Evolutionary conservation across 75 land plant genomes (phyloP).

Genomic region (Picea glauca): DNA sequence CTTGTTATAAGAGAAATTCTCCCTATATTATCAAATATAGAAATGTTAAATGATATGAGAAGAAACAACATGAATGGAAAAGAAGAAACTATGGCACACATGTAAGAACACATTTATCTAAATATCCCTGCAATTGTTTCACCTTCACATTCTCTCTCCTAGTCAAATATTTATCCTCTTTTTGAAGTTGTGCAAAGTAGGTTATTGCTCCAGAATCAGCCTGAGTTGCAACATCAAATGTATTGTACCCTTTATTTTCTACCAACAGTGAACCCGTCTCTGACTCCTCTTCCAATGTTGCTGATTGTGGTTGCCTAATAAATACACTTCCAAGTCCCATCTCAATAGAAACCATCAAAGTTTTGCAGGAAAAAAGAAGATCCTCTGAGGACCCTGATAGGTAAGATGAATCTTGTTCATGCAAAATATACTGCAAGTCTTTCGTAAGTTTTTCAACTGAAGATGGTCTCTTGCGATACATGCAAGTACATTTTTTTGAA

Average conservation of each 20-base stretch:
- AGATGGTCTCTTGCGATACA: conserved; percentile 16
- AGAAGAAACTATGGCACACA: neutral
- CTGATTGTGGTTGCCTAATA: conserved; percentile 23
- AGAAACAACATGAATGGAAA: neutral
- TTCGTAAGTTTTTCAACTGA: conserved; percentile 70
- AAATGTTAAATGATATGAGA: neutral
- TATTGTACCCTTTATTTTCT: conserved; percentile 13
- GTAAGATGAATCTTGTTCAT: conserved; percentile 51
- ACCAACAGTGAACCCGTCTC: conserved; percentile 33
- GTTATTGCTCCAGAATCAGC: neutral
- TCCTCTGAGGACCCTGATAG: conserved; percentile 17
- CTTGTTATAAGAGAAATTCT: conserved; percentile 51
- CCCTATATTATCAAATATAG: conserved; percentile 43
- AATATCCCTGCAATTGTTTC: conserved; percentile 12
- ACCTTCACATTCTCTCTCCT: conserved; percentile 22
- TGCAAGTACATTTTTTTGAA: conserved; percentile 29
- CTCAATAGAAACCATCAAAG: no score
- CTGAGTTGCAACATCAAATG: neutral
- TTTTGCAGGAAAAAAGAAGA: no score
- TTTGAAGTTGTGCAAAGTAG: conserved; percentile 8
- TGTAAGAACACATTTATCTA: conserved; percentile 11
- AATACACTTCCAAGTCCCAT: no score
- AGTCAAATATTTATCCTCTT: neutral
- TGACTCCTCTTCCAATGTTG: conserved; percentile 60
- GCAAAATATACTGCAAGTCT: conserved; percentile 47